Evolutionary conservation across 2,329 filamentous ascomycete species (phyloP).

Genomic region (Talaromyces verruculosus): DNA sequence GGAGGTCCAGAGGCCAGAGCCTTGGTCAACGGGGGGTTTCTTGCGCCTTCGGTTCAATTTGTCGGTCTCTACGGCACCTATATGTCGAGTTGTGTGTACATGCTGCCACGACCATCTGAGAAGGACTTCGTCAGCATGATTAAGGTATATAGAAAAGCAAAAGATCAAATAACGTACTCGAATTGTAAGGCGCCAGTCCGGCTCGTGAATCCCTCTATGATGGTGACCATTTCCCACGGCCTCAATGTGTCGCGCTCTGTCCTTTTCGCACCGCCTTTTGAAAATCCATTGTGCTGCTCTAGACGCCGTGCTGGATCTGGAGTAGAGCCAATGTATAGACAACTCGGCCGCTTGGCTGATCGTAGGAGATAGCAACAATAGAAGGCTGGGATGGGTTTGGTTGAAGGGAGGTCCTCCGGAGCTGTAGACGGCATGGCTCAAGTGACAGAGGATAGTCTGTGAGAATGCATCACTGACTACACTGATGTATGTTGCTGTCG

Average conservation of each 20-base stretch:
- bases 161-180: conserved; percentile 61
- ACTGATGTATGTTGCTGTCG: background rate
- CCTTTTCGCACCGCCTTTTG: conserved; percentile 74
- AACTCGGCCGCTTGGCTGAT: conserved; percentile 69
- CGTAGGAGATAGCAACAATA: conserved; percentile 93
- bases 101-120: conserved; percentile 88
- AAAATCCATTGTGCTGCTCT: conserved; percentile 85
- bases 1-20: conserved; percentile 12
- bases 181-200: conserved; percentile 88
- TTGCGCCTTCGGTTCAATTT: conserved; percentile 8
- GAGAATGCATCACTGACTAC: background rate
- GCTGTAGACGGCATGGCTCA: conserved; percentile 5
- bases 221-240: conserved; percentile 87
- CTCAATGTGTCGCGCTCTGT: conserved; percentile 68
- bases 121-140: background rate
- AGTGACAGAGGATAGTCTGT: background rate
- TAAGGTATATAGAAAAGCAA: background rate
- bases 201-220: conserved; percentile 87
- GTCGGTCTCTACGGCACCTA: conserved; percentile 48
- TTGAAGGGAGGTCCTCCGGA: background rate
- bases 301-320: conserved; percentile 82
- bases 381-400: conserved; percentile 70
- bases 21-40: background rate
- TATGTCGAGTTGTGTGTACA: conserved; percentile 75
- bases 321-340: conserved; percentile 86